Evolutionary conservation across 2,329 filamentous ascomycete species (phyloP), one percentile per base, ranked within the genome.

Genomic region (Trichoderma simmonsii): DNA sequence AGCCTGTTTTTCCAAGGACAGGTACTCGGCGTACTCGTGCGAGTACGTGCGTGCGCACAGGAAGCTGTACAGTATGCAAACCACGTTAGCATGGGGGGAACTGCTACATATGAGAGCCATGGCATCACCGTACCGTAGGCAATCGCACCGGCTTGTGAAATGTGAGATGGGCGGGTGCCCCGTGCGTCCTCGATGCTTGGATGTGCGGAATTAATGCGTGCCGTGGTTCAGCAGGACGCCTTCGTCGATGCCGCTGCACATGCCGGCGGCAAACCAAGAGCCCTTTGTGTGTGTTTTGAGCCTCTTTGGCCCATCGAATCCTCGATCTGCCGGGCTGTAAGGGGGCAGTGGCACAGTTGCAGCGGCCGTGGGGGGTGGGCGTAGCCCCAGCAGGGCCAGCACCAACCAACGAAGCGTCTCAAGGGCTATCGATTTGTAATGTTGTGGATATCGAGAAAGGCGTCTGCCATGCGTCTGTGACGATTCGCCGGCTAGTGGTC

Each of bases 301-400:
- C 60, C 59, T 63, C 68, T 56, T 56, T 70, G 18, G 43, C 39
- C 18, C 66, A 70, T 70, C 57, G 67, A 54, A 32, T 62, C 24
- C 36, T 71, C 62, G 69, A 71, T 71, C 69, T 71, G 61, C 68
- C 69, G 62, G 60, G 61, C 60, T 66, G 69, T 56, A 68, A 68
- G 63, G 71, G 63, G 71, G 54, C 56, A 56, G 57, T 62, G 51
- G 64, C 51, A 57, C 62, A 32, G 28, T 60, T 30, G 57, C 57
- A 60, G 57, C 26, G 28, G 62, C n/a, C 28, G 39, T 65, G 64
- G 34, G 70, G 70, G 30, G 71, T 68, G 64, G 21, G 39, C 32
- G 64, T 68, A 68, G 71, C 64, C 59, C 34, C 43, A n/a, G 64
- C 64, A 68, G 71, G 57, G 48, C 34, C 43, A 18, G 64, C 63